Percentiles rank a stretch among this genome's conserved stretches.
These are phyloP conservation scores for Globisporangium polare DNA, from an alignment of 352 stramenopile genomes.

Conservation along the genomic window DNA sequence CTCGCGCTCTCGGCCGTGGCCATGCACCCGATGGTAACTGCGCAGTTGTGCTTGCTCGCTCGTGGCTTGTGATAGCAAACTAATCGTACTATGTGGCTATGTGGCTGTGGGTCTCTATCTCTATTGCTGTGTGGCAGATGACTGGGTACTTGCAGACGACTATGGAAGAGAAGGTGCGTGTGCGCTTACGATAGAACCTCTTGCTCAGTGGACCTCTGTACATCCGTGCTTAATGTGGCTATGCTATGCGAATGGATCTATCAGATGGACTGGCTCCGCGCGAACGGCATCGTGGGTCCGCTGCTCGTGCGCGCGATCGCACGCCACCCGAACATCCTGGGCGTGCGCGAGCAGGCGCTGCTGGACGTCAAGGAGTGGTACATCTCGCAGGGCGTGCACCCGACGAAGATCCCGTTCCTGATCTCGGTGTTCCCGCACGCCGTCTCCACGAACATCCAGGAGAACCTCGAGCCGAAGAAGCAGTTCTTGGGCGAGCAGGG, in stretches of 20 bases:
- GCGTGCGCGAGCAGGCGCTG: conserved; percentile 26
- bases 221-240: too few relatives aligned
- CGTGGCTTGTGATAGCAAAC: too few relatives aligned
- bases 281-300: conserved; percentile 26
- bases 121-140: conserved; percentile 19
- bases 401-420: conserved; percentile 46
- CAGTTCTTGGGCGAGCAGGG: conserved; percentile 30
- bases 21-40: conserved; percentile 29
- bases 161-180: conserved; percentile 37
- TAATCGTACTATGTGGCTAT: not conserved
- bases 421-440: conserved; percentile 45
- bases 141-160: conserved; percentile 23
- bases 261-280: conserved; percentile 29
- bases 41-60: too few relatives aligned
- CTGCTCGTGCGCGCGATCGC: conserved; percentile 30
- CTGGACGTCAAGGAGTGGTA: conserved; percentile 33
- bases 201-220: too few relatives aligned
- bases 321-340: conserved; percentile 38
- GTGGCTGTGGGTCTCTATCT: not conserved
- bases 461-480: conserved; percentile 47
- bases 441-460: conserved; percentile 22
- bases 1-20: conserved; percentile 29
- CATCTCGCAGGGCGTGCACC: conserved; percentile 26
- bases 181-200: not conserved
- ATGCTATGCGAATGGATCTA: not conserved